phyloP scores from a whole-genome alignment of 345 rosid genomes.

The Eucalyptus polybractea region DNA sequence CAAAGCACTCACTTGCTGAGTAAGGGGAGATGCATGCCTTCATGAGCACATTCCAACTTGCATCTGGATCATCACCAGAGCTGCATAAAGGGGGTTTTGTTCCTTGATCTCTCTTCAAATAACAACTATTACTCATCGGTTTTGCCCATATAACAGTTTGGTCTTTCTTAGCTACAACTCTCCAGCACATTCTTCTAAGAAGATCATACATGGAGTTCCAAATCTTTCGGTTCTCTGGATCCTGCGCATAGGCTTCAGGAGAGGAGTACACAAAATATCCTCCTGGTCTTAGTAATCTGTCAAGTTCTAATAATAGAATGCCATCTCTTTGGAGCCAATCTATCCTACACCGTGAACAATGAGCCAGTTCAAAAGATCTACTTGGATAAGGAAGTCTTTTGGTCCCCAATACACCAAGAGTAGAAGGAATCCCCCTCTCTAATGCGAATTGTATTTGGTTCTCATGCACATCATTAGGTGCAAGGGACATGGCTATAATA shows the following conservation, averaged over 20 bases:
- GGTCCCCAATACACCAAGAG: constrained; percentile 93
- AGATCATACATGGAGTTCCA: constrained; percentile 80
- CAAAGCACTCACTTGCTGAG: constrained; percentile 51
- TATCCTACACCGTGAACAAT: constrained; percentile 93
- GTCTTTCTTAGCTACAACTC: constrained; percentile 50
- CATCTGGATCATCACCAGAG: constrained; percentile 74
- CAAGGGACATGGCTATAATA: constrained; percentile 87
- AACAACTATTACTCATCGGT: constrained; percentile 78
- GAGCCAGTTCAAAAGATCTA: constrained; percentile 93
- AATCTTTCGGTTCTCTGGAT: constrained; percentile 68
- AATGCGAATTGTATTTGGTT: constrained; percentile 97
- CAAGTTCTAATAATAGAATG: constrained; percentile 80
- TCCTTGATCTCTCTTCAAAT: constrained; percentile 54
- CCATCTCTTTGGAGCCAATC: constrained; percentile 99
- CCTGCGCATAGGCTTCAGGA: constrained; percentile 95
- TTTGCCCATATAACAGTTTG: constrained; percentile 96
- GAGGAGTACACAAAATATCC: constrained; percentile 96
- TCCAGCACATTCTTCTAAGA: constrained; percentile 91
- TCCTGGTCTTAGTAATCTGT: constrained; percentile 91
- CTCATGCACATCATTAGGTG: constrained; percentile 97
- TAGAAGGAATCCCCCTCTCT: constrained; percentile 92
- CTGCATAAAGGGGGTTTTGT: constrained; percentile 71
- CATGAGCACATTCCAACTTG: constrained; percentile 78
- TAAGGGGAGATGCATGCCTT: constrained; percentile 85
- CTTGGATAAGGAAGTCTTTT: constrained; percentile 96